Base-by-base conservation (phyloP, 2,329 filamentous ascomycete species). In the Hypocrella siamensis region DNA sequence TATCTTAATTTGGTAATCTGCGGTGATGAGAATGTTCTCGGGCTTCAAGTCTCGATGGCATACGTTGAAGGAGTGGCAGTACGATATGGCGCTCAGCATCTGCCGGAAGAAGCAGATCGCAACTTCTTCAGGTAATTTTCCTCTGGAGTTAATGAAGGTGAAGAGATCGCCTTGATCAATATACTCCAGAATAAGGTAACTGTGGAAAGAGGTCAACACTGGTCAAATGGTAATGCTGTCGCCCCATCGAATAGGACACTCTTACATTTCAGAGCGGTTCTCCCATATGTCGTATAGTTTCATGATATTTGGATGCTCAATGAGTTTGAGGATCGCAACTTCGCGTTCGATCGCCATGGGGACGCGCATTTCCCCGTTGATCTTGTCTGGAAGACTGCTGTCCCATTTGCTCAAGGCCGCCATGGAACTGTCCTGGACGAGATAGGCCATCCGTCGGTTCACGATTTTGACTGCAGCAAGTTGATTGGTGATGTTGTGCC, bases 271-370 rank as follows among this genome's bases (percentile, higher is more conserved):
- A 35, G 84, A 81, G 16, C 82, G 71, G 49, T 94, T 96, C 58
- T 98, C 90, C 88, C 88, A 98, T 19, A 98, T 88, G 56, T 98
- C 90, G 50, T 88, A 90, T 8, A 98, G 61, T 42, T 81, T 83
- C 54, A 94, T 86, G 45, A 96, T 88, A 51, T 96, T 90, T 5
- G 79, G 82, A 56, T 98, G 90, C 46, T 93, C 79, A 38, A 96
- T 82, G 35, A 96, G 68, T 58, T 94, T 96, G 70, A 98, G 84
- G 44, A 98, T 92, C 19, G 88, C 85, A 26, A 98, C 86, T 51
- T 98, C 90, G 33, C 90, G 71, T 56, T 96, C 88, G 38, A 98
- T 80, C 2, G 85, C 81, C 46, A 88, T 75, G 2, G 88, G 88
- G 49, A 93, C 85, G 33, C 71, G 68, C 42, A 75, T 70, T 36